Conservation (phyloP, 768 basidiomycete genomes). For the Leucosporidium scottii region DNA sequence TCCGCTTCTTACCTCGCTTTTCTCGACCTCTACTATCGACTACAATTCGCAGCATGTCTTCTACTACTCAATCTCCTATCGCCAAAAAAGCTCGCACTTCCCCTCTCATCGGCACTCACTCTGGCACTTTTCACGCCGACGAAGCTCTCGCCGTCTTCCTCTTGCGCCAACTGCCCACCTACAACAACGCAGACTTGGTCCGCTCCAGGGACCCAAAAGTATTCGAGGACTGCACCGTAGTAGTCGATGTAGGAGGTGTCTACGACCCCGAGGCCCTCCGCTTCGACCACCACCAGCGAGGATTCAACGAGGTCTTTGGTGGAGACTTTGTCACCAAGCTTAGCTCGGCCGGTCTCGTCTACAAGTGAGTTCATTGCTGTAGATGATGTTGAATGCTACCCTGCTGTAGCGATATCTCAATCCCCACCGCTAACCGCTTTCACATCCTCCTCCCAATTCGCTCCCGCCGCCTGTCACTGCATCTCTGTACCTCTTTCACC, state of each 20-base stretch:
- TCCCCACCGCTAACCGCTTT: background rate
- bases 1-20: background rate
- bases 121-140: slow-evolving; percentile 90
- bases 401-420: background rate
- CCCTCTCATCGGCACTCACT: slow-evolving; percentile 6
- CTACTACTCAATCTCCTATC: background rate
- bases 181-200: slow-evolving; percentile 54
- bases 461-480: too few relatives aligned
- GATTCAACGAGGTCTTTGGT: slow-evolving; percentile 83
- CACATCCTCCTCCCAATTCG: too few relatives aligned
- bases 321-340: slow-evolving; percentile 81
- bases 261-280: slow-evolving; percentile 71
- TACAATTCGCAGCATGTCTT: background rate
- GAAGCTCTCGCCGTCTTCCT: slow-evolving; percentile 92
- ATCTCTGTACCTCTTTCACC: background rate
- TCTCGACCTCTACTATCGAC: background rate
- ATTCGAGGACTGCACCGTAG: slow-evolving; percentile 77
- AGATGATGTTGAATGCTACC: background rate
- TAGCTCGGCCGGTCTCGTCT: slow-evolving; percentile 84
- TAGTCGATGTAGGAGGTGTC: slow-evolving; percentile 86
- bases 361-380: slow-evolving; percentile 60
- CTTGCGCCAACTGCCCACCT: slow-evolving; percentile 66
- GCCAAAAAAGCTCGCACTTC: background rate
- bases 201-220: slow-evolving; percentile 65
- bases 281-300: slow-evolving; percentile 96